Conservation (phyloP, 2,329 filamentous ascomycete genomes). For the Xylariaceae sp. region DNA sequence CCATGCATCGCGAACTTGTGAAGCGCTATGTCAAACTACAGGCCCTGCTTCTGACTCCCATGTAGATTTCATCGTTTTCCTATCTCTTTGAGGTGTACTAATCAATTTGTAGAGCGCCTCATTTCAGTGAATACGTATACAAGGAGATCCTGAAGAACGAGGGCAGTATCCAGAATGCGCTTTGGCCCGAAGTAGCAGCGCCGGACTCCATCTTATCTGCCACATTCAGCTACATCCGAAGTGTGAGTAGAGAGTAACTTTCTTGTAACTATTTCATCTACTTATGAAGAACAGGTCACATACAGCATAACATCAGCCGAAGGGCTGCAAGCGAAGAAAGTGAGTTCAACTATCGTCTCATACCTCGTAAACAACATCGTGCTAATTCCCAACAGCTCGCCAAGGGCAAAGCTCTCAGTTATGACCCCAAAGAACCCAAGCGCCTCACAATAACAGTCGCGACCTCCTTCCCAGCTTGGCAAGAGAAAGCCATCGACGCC, state of each 20-base stretch:
- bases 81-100: not conserved
- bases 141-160: constrained; percentile 79
- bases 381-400: constrained; percentile 35
- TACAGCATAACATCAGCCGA: constrained; percentile 85
- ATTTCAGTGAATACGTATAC: constrained; percentile 95
- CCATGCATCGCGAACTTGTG: constrained; percentile 81
- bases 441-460: constrained; percentile 83
- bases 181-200: constrained; percentile 66
- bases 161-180: constrained; percentile 72
- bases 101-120: constrained; percentile 55
- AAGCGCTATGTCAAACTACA: constrained; percentile 82
- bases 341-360: constrained; percentile 35
- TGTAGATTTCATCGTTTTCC: constrained; percentile 34
- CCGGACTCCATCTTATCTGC: constrained; percentile 67
- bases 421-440: constrained; percentile 90
- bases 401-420: constrained; percentile 82
- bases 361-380: not conserved
- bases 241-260: constrained; percentile 37
- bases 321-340: constrained; percentile 77
- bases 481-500: constrained; percentile 82
- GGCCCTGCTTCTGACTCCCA: constrained; percentile 73
- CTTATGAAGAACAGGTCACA: constrained; percentile 34
- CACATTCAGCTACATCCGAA: constrained; percentile 73
- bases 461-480: constrained; percentile 80
- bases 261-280: not conserved